Percentiles rank a stretch among this genome's conserved stretches.
Evolutionary conservation across 2,329 filamentous ascomycete genomes (phyloP).

Genomic region (Leptographium flavum): DNA sequence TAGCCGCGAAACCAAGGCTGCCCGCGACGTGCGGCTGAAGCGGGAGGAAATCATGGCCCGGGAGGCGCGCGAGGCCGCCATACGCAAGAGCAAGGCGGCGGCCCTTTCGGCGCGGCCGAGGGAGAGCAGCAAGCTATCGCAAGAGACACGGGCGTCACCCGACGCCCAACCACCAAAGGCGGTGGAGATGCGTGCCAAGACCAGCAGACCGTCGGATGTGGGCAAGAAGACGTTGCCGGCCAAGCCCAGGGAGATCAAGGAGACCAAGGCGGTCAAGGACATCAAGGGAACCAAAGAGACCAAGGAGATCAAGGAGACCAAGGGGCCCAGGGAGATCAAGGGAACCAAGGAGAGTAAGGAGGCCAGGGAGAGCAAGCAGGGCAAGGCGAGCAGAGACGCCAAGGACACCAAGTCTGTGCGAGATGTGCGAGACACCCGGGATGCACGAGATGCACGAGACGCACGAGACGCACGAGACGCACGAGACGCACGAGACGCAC

Average conservation of each 20-base stretch:
- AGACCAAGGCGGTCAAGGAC: background rate
- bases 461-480: too few relatives aligned
- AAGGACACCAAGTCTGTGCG: background rate
- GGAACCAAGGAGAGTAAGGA: background rate
- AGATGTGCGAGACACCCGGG: background rate
- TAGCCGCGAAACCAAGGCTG: slow-evolving; percentile 8
- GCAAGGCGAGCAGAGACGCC: background rate
- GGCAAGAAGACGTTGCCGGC: background rate
- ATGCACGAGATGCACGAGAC: too few relatives aligned
- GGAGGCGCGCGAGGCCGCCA: slow-evolving; percentile 5
- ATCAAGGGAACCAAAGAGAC: background rate
- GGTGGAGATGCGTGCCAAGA: background rate
- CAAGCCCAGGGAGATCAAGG: background rate
- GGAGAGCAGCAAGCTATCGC: slow-evolving; percentile 9
- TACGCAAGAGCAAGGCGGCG: slow-evolving; percentile 4
- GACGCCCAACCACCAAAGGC: slow-evolving; percentile 1
- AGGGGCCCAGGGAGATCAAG: background rate
- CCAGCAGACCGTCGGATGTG: background rate
- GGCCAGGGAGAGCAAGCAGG: background rate
- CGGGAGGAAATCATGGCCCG: slow-evolving; percentile 7
- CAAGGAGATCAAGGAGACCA: background rate
- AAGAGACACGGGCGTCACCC: slow-evolving; percentile 7
- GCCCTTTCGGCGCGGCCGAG: slow-evolving; percentile 4
- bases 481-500: too few relatives aligned
- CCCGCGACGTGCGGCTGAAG: slow-evolving; percentile 6